phyloP scores from a whole-genome alignment of 495 filamentous ascomycete species.

The Lentithecium fluviatile region DNA sequence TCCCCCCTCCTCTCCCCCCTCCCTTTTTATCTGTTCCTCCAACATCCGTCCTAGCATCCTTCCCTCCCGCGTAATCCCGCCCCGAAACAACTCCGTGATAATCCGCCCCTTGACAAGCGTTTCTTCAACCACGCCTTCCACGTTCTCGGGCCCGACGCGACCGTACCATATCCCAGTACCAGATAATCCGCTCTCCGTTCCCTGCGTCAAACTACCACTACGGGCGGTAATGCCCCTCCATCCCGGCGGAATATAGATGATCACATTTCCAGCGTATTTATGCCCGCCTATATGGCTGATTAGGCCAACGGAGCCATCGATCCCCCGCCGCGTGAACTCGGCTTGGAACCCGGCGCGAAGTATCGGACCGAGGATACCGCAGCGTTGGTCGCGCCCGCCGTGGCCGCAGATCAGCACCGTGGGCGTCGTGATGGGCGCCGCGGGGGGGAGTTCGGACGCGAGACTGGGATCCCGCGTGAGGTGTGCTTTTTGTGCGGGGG shows the following conservation, averaged over 20 bases:
- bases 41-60: constrained; percentile 23
- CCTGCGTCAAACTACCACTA: no score
- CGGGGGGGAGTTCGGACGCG: constrained; percentile 43
- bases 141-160: constrained; percentile 78
- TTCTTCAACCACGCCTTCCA: constrained; percentile 80
- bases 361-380: constrained; percentile 74
- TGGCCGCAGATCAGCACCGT: constrained; percentile 85
- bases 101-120: constrained; percentile 73
- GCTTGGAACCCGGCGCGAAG: constrained; percentile 66
- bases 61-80: constrained; percentile 51
- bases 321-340: constrained; percentile 41
- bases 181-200: constrained; percentile 65
- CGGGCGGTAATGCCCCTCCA: no score
- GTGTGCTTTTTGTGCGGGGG: constrained; percentile 46
- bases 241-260: constrained; percentile 78
- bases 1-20: constrained; percentile 6
- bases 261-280: constrained; percentile 91
- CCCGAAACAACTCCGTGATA: constrained; percentile 72
- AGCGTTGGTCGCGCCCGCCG: constrained; percentile 72
- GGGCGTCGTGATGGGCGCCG: constrained; percentile 61
- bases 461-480: constrained; percentile 41
- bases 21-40: constrained; percentile 15
- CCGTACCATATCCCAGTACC: constrained; percentile 94
- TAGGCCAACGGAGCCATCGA: constrained; percentile 59
- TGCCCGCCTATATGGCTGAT: constrained; percentile 92